A percentile compares a stretch with the other conserved stretches of the same genome.
These are phyloP conservation scores for Blastobotrys buckinghamii DNA, from an alignment of 1,139 yeast species.

Conservation along the genomic window DNA sequence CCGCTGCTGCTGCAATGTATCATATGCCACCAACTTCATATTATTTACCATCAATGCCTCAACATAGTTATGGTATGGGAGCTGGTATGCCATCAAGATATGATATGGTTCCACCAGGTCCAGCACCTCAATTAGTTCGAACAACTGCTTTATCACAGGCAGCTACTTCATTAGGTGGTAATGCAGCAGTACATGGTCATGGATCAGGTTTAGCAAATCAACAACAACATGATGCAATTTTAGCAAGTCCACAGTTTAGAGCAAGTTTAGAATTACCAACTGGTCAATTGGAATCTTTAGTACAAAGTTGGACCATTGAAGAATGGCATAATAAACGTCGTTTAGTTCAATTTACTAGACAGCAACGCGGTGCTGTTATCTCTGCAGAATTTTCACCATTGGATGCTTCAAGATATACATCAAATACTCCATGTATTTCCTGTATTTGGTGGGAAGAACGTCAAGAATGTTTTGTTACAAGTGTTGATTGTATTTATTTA, in stretches of 20 bases:
- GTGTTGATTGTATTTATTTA: slow-evolving; percentile 57
- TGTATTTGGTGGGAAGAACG: slow-evolving; percentile 59
- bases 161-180: slow-evolving; percentile 23
- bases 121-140: slow-evolving; percentile 26
- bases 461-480: slow-evolving; percentile 50
- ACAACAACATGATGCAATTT: slow-evolving; percentile 14
- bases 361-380: slow-evolving; percentile 34
- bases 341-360: slow-evolving; percentile 32
- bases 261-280: slow-evolving; percentile 30
- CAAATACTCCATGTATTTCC: slow-evolving; percentile 39
- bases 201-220: slow-evolving; percentile 1
- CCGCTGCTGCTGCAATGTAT: slow-evolving; percentile 11
- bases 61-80: slow-evolving; percentile 1
- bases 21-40: slow-evolving; percentile 5
- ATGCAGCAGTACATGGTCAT: slow-evolving; percentile 15
- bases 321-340: slow-evolving; percentile 33
- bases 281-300: slow-evolving; percentile 34
- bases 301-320: slow-evolving; percentile 31
- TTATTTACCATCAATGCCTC: slow-evolving; percentile 5
- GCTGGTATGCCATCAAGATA: slow-evolving; percentile 5
- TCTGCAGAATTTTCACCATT: slow-evolving; percentile 32
- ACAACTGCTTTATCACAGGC: slow-evolving; percentile 30
- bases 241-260: slow-evolving; percentile 18
- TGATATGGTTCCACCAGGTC: slow-evolving; percentile 7
- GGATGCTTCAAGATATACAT: slow-evolving; percentile 28